Base-by-base conservation (phyloP, 148 eudicot species). In the Diospyros kaki region DNA sequence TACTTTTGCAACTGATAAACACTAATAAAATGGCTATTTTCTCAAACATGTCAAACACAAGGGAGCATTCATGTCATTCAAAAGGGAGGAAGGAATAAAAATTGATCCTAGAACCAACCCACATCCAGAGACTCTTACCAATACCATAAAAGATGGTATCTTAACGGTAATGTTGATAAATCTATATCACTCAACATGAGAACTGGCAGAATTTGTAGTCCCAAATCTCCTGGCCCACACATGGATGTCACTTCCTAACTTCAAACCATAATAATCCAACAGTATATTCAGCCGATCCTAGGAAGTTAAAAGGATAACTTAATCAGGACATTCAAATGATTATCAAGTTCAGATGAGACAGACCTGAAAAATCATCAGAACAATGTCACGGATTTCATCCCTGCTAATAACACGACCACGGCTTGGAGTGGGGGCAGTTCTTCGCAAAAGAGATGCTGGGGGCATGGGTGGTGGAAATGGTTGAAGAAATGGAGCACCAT, bases 381-480 rank as follows among this genome's bases (percentile, higher is more conserved):
- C 85, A 45, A 88, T 90, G 69, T 88, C 88, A 15, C 84, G 86
- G 70, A 90, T 91, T 77, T 86, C 86, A 17, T 94, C 97, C 83
- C 93, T 84, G 75, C 79, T 94, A 64, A 91, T 71, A 80, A 73
- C 84, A 17, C 86, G 82, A 51, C 87, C 88, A 80, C 80, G 75
- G 73, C 79, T 87, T 74, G 82, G 78, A 69, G 81, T 53, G 4
- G 88, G 80, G 70, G 77, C 81, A 62, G 86, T 13, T 58, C 76
- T 70, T 6, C 93, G 98, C 68, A 94, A 86, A 41, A 94, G 90
- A 71, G 98, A 88, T 58, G 79, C 83, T 43, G 97, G 89, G 38
- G 98, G 97, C 6, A 87, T 84, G 13, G 98, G 95, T 71, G 97
- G 98, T n/a, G 97, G 97, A 83, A 91, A 94, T n/a, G 98, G 95